These are phyloP conservation scores for Trichoderma sp. DNA, from an alignment of 2,329 filamentous ascomycete species.

Conservation along the genomic window DNA sequence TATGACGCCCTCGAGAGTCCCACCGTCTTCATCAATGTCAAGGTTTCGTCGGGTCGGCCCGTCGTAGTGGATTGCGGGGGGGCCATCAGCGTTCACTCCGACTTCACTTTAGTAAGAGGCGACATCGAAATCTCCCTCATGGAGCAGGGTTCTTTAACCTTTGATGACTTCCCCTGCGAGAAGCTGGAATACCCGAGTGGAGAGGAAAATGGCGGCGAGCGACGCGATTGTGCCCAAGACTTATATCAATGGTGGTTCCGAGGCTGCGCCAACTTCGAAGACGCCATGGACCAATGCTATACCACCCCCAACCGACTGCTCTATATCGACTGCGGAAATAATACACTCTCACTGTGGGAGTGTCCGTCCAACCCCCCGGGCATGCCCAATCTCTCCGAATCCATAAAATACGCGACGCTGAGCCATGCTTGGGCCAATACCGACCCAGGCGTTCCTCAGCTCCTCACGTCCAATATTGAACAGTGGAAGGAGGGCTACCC, in stretches of 20 bases:
- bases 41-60: not conserved
- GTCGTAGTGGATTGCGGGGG: not conserved
- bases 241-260: not conserved
- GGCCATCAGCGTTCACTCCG: not conserved
- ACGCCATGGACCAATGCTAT: not conserved
- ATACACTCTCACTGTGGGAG: not conserved
- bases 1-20: not conserved
- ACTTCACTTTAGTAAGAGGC: not conserved
- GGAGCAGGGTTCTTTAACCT: not conserved
- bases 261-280: not conserved
- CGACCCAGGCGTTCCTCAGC: not conserved
- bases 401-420: not conserved
- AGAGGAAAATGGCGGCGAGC: not conserved
- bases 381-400: not conserved
- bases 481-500: not conserved
- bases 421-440: slow-evolving; percentile 8
- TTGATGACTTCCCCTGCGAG: not conserved
- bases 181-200: not conserved
- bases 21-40: not conserved
- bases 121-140: not conserved
- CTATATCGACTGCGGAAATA: not conserved
- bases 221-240: not conserved
- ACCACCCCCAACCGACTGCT: not conserved
- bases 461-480: not conserved
- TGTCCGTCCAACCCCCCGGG: not conserved